Percentiles rank a stretch among this genome's conserved stretches.
These are phyloP conservation scores for Rhododendron griersonianum DNA, from an alignment of 148 eudicot genomes.

Conservation along the genomic window DNA sequence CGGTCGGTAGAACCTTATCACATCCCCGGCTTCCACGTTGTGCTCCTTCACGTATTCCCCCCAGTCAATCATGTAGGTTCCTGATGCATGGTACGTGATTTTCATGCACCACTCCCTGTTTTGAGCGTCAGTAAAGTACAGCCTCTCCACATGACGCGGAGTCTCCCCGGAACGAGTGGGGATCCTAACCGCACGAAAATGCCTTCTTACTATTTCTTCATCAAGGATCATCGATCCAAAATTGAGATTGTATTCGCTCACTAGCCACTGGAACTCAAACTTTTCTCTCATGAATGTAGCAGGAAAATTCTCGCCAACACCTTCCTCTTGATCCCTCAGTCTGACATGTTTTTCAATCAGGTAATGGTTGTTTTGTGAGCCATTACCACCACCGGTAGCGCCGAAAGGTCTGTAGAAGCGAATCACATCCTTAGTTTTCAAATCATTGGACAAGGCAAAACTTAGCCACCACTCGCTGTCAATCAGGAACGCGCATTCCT, in stretches of 20 bases:
- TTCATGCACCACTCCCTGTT: background rate
- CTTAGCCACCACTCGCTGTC: background rate
- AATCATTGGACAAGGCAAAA: background rate
- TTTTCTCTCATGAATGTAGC: background rate
- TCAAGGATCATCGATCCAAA: background rate
- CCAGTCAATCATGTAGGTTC: background rate
- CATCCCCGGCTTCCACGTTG: background rate
- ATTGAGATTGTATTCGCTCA: background rate
- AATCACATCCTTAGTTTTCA: background rate
- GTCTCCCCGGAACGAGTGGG: background rate
- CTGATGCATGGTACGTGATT: background rate
- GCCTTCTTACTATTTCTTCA: background rate
- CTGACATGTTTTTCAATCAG: background rate
- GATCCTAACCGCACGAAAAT: background rate
- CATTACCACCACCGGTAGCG: background rate
- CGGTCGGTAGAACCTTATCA: background rate
- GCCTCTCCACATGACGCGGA: background rate
- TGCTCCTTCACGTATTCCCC: background rate
- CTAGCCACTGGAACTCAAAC: background rate
- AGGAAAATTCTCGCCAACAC: background rate
- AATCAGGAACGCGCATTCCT: background rate
- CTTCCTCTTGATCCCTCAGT: background rate
- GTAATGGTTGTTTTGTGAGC: background rate
- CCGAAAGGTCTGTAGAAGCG: background rate
- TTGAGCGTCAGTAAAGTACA: background rate